A percentile compares a stretch with the other conserved stretches of the same genome.
Evolutionary conservation across 108 stramenopile genomes (phyloP).

Genomic region (Cyclotella baltica): DNA sequence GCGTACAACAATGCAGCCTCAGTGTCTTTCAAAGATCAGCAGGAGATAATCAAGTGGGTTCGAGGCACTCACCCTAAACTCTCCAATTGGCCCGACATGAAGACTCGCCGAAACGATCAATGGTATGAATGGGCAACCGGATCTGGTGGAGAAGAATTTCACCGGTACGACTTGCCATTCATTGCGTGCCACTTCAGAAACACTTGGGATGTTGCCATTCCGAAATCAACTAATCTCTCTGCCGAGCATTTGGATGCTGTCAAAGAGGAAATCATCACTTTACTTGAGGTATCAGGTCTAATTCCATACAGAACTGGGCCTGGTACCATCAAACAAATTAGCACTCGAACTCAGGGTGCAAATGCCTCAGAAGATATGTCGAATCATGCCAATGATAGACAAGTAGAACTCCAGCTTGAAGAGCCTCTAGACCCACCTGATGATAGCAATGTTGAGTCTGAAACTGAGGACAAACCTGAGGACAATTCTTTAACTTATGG

Average conservation of each 20-base stretch:
- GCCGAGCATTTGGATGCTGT: background rate
- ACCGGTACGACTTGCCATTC: background rate
- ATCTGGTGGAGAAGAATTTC: background rate
- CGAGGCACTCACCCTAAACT: background rate
- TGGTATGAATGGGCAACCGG: background rate
- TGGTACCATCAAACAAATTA: too few relatives aligned
- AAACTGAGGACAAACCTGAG: too few relatives aligned
- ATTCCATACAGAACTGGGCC: too few relatives aligned
- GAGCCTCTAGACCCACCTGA: too few relatives aligned
- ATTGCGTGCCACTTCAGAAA: background rate
- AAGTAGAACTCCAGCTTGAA: too few relatives aligned
- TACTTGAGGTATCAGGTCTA: too few relatives aligned
- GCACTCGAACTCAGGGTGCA: too few relatives aligned
- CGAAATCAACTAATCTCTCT: background rate
- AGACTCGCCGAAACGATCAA: background rate
- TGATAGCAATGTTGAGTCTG: too few relatives aligned
- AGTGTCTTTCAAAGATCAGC: background rate
- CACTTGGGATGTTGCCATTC: background rate
- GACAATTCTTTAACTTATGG: too few relatives aligned
- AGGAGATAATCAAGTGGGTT: background rate
- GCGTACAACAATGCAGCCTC: background rate
- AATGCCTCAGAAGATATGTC: too few relatives aligned
- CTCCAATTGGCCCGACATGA: background rate
- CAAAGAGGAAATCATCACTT: too few relatives aligned
- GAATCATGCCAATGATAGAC: too few relatives aligned